phyloP scores from a whole-genome alignment of 495 filamentous ascomycete genomes.

The Hamigera avellanea region DNA sequence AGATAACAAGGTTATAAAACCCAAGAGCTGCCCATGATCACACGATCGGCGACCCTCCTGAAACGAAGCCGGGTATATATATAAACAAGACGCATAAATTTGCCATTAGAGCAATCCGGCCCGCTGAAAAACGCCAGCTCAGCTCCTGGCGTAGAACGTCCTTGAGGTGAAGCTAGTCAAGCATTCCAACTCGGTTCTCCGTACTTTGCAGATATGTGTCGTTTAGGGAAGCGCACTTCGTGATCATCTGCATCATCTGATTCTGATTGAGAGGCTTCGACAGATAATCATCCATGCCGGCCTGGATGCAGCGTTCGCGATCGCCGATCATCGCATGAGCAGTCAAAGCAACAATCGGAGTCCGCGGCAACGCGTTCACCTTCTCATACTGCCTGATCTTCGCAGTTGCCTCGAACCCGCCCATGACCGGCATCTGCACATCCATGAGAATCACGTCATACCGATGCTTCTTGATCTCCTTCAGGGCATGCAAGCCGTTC shows the following conservation, averaged over 20 bases:
- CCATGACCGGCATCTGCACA: conserved; percentile 73
- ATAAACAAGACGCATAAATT: no score
- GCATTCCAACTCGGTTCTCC: no score
- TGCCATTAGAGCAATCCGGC: no score
- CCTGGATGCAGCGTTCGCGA: conserved; percentile 59
- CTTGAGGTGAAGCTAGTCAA: no score
- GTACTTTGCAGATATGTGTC: background rate
- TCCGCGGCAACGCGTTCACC: conserved; percentile 31
- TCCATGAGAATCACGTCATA: conserved; percentile 83
- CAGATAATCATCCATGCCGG: conserved; percentile 80
- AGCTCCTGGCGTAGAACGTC: no score
- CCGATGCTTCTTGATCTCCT: conserved; percentile 41
- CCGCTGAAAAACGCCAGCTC: no score
- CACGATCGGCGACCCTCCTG: no score
- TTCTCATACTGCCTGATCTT: conserved; percentile 51
- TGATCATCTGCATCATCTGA: conserved; percentile 59
- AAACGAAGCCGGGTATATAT: no score
- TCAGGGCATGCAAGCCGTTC: conserved; percentile 68
- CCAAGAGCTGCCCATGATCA: no score
- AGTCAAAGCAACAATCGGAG: conserved; percentile 74
- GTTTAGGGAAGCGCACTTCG: conserved; percentile 33
- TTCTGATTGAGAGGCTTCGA: conserved; percentile 63
- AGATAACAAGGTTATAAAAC: no score
- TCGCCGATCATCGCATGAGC: conserved; percentile 75
- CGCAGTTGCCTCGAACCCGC: conserved; percentile 69